Evolutionary conservation across 2,329 filamentous ascomycete species (phyloP).

Genomic region (Aspergillus brunneoviolaceus): DNA sequence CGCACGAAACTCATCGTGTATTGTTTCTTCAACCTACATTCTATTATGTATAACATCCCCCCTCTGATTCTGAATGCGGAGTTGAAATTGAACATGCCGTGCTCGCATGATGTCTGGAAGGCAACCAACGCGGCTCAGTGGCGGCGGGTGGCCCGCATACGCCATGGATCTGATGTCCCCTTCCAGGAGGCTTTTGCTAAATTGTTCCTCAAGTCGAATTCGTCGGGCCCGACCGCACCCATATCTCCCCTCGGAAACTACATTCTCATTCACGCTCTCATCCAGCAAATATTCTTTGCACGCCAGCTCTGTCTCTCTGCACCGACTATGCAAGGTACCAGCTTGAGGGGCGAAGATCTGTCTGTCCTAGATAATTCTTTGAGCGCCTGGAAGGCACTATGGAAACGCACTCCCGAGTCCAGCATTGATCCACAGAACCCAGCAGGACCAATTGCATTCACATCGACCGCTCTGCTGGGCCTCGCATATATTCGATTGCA

Average conservation of each 20-base stretch:
- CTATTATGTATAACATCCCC: slow-evolving; percentile 62
- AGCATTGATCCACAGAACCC: slow-evolving; percentile 55
- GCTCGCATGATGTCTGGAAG: slow-evolving; percentile 56
- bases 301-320: slow-evolving; percentile 49
- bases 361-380: slow-evolving; percentile 48
- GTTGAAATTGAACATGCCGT: slow-evolving; percentile 55
- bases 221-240: slow-evolving; percentile 34
- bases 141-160: slow-evolving; percentile 41
- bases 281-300: slow-evolving; percentile 55
- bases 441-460: slow-evolving; percentile 55
- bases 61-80: slow-evolving; percentile 58
- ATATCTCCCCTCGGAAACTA: slow-evolving; percentile 56
- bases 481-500: slow-evolving; percentile 50
- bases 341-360: slow-evolving; percentile 46
- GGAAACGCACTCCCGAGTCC: slow-evolving; percentile 55
- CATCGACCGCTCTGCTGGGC: slow-evolving; percentile 49
- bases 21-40: slow-evolving; percentile 60
- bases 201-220: slow-evolving; percentile 42
- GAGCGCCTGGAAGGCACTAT: slow-evolving; percentile 52
- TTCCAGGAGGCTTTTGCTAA: slow-evolving; percentile 49
- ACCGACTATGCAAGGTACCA: slow-evolving; percentile 43
- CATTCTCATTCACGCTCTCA: slow-evolving; percentile 55
- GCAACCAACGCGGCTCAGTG: slow-evolving; percentile 53
- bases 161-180: slow-evolving; percentile 36
- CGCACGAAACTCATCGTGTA: slow-evolving; percentile 59